These are phyloP conservation scores for Phytomonas francai DNA, from an alignment of 208 protist genomes.

Conservation along the genomic window DNA sequence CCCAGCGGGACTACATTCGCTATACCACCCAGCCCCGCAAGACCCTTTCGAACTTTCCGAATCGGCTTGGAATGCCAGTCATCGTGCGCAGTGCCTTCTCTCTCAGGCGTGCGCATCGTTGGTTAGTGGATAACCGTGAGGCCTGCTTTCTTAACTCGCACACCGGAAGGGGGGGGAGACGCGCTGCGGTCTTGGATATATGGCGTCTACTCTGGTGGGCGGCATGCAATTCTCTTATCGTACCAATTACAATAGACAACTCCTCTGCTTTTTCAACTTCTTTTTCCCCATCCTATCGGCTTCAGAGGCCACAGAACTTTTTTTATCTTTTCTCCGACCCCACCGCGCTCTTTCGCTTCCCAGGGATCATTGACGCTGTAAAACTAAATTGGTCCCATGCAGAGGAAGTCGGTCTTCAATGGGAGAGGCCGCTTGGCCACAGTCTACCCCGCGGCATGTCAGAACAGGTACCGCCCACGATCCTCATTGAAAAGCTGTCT, in stretches of 20 bases:
- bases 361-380: neutral
- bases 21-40: neutral
- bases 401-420: neutral
- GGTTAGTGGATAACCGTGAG: neutral
- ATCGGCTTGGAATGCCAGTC: neutral
- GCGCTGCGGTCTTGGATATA: neutral
- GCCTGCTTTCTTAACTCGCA: neutral
- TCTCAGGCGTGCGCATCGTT: neutral
- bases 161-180: neutral
- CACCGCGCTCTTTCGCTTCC: neutral
- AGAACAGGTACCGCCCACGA: neutral
- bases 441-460: neutral
- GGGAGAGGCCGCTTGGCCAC: neutral
- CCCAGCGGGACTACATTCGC: neutral
- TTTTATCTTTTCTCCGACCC: neutral
- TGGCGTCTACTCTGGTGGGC: constrained; percentile 31
- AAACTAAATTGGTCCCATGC: neutral
- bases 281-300: neutral
- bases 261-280: neutral
- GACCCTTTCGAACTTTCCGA: neutral
- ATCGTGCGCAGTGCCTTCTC: neutral
- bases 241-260: constrained; percentile 8
- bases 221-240: constrained; percentile 17
- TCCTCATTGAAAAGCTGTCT: neutral
- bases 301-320: neutral